Evolutionary conservation across 129 eudicot genomes (phyloP).

Genomic region (Artemisia tridentata): DNA sequence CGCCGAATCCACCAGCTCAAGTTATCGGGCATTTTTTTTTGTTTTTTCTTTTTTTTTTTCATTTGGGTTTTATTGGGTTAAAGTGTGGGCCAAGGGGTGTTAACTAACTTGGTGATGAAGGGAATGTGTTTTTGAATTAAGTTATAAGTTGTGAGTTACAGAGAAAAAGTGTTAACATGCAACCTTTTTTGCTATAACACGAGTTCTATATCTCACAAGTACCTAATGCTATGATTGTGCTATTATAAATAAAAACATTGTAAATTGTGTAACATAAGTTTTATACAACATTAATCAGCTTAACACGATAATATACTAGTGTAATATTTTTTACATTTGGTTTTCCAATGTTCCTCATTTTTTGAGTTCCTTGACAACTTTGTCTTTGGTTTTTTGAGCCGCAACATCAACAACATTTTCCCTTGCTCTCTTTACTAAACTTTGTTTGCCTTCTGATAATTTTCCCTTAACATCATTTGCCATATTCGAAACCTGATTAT

Average conservation of each 20-base stretch:
- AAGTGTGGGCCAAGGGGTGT: no score
- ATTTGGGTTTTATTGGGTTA: no score
- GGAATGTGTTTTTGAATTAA: no score
- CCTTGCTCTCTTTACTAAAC: conserved; percentile 27
- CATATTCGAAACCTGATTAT: conserved; percentile 34
- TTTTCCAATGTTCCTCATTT: not conserved
- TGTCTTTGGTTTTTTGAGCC: conserved; percentile 36
- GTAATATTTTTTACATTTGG: not conserved
- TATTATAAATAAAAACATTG: not conserved
- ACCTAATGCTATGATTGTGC: no score
- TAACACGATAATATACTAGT: not conserved
- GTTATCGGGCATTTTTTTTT: no score
- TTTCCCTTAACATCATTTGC: conserved; percentile 26
- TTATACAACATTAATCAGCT: not conserved
- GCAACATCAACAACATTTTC: conserved; percentile 37
- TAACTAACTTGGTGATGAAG: no score
- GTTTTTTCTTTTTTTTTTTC: no score
- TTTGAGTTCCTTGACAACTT: conserved; percentile 25
- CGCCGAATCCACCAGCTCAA: no score
- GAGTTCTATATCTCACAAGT: no score
- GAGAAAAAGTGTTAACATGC: no score
- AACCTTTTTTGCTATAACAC: no score
- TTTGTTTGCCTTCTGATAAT: conserved; percentile 28
- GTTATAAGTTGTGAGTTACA: no score
- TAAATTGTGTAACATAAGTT: not conserved